These are phyloP conservation scores for Capronia epimyces DNA, from an alignment of 2,329 filamentous ascomycete species.

Conservation along the genomic window DNA sequence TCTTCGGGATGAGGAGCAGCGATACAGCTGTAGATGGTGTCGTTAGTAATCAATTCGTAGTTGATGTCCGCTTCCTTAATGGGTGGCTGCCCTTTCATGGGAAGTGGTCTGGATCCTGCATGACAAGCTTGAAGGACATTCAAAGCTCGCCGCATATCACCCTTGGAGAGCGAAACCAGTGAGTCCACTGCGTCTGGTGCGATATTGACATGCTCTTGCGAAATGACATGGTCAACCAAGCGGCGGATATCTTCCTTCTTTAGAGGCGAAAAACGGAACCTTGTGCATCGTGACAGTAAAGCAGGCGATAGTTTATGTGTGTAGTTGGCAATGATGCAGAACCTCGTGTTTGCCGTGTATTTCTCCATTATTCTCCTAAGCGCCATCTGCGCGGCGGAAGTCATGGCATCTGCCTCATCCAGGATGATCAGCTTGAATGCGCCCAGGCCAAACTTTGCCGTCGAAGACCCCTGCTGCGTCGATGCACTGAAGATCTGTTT, in stretches of 20 bases:
- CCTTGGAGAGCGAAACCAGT: constrained; percentile 80
- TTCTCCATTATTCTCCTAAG: constrained; percentile 97
- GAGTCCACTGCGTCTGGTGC: constrained; percentile 73
- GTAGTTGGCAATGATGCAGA: constrained; percentile 98
- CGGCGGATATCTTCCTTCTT: constrained; percentile 80
- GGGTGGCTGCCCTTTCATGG: constrained; percentile 37
- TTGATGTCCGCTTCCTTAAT: constrained; percentile 57
- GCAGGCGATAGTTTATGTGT: constrained; percentile 95
- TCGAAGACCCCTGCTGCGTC: constrained; percentile 40
- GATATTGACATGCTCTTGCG: constrained; percentile 81
- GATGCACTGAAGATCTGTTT: constrained; percentile 88
- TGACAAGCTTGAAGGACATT: constrained; percentile 97
- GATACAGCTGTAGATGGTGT: constrained; percentile 93
- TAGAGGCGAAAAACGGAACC: constrained; percentile 90
- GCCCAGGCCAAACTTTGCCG: constrained; percentile 51
- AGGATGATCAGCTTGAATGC: constrained; percentile 94
- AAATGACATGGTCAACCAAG: constrained; percentile 82
- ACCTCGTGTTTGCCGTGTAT: constrained; percentile 94
- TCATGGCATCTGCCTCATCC: constrained; percentile 99
- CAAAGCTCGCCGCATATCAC: constrained; percentile 89
- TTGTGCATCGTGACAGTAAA: constrained; percentile 83
- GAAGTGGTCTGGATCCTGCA: constrained; percentile 69
- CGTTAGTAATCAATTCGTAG: constrained; percentile 82
- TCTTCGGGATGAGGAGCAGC: constrained; percentile 88
- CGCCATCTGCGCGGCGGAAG: constrained; percentile 96